A percentile compares a stretch with the other conserved stretches of the same genome.
phyloP scores from a whole-genome alignment of 345 rosid species.

The Erucastrum elatum region DNA sequence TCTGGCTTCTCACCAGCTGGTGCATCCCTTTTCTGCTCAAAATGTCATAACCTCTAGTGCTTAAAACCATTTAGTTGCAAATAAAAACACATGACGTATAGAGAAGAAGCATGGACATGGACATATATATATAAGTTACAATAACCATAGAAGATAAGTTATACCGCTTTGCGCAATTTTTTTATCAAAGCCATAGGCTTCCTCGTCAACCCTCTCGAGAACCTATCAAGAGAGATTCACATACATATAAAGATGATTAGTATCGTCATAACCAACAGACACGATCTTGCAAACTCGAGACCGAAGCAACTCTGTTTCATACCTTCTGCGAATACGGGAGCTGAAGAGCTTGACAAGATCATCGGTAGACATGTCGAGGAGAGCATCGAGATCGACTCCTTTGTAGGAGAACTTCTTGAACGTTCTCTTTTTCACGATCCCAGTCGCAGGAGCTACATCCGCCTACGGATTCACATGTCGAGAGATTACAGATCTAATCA shows the following conservation, averaged over 20 bases:
- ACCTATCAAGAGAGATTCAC: conserved; percentile 37
- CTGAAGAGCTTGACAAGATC: conserved; percentile 66
- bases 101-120: background rate
- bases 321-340: conserved; percentile 54
- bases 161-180: conserved; percentile 62
- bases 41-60: background rate
- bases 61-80: background rate
- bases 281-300: background rate
- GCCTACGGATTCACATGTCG: conserved; percentile 36
- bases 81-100: background rate
- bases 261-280: background rate
- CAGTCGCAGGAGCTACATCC: conserved; percentile 48
- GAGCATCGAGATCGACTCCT: conserved; percentile 70
- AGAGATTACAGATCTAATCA: background rate
- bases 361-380: conserved; percentile 38
- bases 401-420: conserved; percentile 75
- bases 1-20: conserved; percentile 80
- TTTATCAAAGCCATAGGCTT: conserved; percentile 69
- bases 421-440: conserved; percentile 65
- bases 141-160: background rate
- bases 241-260: background rate
- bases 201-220: conserved; percentile 67
- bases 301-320: background rate
- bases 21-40: conserved; percentile 61
- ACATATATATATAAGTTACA: background rate